Evolutionary conservation across 225 moss, liverwort and hornwort genomes (phyloP).

Genomic region (Sphagnum tenellum): DNA sequence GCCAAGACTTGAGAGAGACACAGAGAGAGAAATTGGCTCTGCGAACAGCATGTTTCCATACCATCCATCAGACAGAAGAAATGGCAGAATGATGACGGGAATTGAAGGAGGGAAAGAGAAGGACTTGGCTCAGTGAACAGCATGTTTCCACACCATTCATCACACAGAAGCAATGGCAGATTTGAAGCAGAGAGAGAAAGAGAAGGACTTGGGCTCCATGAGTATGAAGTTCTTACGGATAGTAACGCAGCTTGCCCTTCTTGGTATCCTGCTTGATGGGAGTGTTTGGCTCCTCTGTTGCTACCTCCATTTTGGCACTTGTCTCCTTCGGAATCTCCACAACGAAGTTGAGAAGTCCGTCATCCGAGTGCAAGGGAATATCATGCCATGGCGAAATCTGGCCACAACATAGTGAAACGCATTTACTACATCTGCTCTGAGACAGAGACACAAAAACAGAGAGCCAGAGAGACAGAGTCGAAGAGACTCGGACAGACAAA

Average conservation of each 20-base stretch:
- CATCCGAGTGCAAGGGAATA: conserved; percentile 66
- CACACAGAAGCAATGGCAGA: background rate
- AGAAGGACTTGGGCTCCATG: background rate
- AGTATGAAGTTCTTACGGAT: conserved; percentile 34
- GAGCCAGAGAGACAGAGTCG: too few species aligned
- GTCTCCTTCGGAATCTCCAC: conserved; percentile 89
- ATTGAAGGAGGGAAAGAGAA: too few species aligned
- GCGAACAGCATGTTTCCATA: too few species aligned
- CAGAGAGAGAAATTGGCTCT: too few species aligned
- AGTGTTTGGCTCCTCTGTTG: conserved; percentile 69
- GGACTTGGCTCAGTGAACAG: too few species aligned
- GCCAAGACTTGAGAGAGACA: too few species aligned
- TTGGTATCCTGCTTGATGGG: conserved; percentile 76
- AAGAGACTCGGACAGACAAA: too few species aligned
- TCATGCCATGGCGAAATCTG: conserved; percentile 88
- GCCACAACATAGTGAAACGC: too few species aligned
- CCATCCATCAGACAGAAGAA: too few species aligned
- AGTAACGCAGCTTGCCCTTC: conserved; percentile 68
- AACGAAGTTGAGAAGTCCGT: conserved; percentile 62
- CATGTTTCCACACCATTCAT: background rate
- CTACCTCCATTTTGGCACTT: conserved; percentile 75
- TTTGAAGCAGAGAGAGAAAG: background rate
- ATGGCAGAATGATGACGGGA: too few species aligned
- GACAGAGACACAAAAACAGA: too few species aligned
- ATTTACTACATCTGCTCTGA: too few species aligned